A percentile compares a stretch with the other conserved stretches of the same genome.
phyloP scores from a whole-genome alignment of 2,329 filamentous ascomycete species.

The Hymenoscyphus scutula region DNA sequence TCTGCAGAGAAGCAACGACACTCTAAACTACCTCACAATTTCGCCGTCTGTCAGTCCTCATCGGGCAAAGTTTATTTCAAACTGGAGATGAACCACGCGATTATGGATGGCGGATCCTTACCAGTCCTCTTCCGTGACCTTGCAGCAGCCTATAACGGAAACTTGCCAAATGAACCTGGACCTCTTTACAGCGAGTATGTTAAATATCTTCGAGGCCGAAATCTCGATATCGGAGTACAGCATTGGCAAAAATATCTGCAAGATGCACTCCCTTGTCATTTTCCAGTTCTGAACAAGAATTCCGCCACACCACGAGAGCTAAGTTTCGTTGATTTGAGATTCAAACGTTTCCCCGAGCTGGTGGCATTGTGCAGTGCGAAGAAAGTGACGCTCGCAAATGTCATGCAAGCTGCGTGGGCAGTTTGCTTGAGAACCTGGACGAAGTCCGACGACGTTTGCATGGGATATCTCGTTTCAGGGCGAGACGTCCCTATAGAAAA shows the following conservation, averaged over 20 bases:
- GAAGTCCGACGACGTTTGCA: slow-evolving; percentile 38
- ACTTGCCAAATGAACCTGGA: slow-evolving; percentile 20
- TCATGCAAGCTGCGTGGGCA: slow-evolving; percentile 15
- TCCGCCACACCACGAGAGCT: neutral
- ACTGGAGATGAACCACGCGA: slow-evolving; percentile 48
- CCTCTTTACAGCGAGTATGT: slow-evolving; percentile 41
- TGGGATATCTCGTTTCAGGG: slow-evolving; percentile 42
- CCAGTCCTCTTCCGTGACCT: slow-evolving; percentile 45
- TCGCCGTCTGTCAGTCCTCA: slow-evolving; percentile 44
- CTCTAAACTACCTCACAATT: slow-evolving; percentile 41
- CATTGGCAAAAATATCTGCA: slow-evolving; percentile 26
- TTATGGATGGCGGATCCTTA: slow-evolving; percentile 48
- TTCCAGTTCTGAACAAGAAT: neutral
- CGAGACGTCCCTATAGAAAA: slow-evolving; percentile 44
- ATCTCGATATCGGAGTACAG: slow-evolving; percentile 21
- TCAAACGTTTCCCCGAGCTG: slow-evolving; percentile 5
- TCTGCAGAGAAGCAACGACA: neutral
- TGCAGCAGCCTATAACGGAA: slow-evolving; percentile 37
- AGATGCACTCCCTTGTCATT: slow-evolving; percentile 18
- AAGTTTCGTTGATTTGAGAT: slow-evolving; percentile 1
- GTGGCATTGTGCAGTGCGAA: slow-evolving; percentile 8
- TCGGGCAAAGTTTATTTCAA: slow-evolving; percentile 42
- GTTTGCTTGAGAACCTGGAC: slow-evolving; percentile 38
- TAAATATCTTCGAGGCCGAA: slow-evolving; percentile 31
- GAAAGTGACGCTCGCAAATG: slow-evolving; percentile 11